Evolutionary conservation across 306 rosid genomes (phyloP).

Genomic region (Begonia fuchsioides): DNA sequence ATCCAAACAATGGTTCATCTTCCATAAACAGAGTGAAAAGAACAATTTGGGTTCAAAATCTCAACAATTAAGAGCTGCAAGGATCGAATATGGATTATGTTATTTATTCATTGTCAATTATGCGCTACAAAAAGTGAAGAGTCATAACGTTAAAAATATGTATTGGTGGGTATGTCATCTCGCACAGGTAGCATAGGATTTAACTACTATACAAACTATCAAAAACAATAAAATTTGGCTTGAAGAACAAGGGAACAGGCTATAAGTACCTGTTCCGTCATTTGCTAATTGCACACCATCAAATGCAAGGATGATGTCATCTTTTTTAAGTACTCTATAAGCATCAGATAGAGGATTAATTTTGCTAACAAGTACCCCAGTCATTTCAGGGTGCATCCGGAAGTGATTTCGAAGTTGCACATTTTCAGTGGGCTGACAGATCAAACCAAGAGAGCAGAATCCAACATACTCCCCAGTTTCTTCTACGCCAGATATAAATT

Average conservation of each 20-base stretch:
- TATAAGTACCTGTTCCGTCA: constrained; percentile 69
- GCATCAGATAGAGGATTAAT: constrained; percentile 81
- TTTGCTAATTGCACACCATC: constrained; percentile 81
- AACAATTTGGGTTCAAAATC: too few relatives aligned
- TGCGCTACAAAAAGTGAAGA: too few relatives aligned
- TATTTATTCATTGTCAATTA: too few relatives aligned
- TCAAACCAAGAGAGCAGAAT: constrained; percentile 88
- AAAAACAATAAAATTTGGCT: neutral
- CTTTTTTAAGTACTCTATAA: constrained; percentile 56
- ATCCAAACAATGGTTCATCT: too few relatives aligned
- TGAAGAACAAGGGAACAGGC: neutral
- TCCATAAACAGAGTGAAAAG: too few relatives aligned
- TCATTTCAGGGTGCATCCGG: constrained; percentile 52
- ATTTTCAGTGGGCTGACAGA: constrained; percentile 85
- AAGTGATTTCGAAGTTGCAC: constrained; percentile 69
- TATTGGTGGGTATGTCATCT: too few relatives aligned
- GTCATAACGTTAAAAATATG: too few relatives aligned
- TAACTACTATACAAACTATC: too few relatives aligned
- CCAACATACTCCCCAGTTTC: constrained; percentile 73
- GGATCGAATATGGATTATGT: too few relatives aligned
- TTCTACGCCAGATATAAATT: constrained; percentile 81
- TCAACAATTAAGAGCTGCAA: too few relatives aligned
- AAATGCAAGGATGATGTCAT: constrained; percentile 75
- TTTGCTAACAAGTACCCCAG: constrained; percentile 86
- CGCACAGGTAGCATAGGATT: too few relatives aligned